Evolutionary conservation across 192 early-diverging fungal genomes (phyloP).

Genomic region (Backusella liffmaniae): DNA sequence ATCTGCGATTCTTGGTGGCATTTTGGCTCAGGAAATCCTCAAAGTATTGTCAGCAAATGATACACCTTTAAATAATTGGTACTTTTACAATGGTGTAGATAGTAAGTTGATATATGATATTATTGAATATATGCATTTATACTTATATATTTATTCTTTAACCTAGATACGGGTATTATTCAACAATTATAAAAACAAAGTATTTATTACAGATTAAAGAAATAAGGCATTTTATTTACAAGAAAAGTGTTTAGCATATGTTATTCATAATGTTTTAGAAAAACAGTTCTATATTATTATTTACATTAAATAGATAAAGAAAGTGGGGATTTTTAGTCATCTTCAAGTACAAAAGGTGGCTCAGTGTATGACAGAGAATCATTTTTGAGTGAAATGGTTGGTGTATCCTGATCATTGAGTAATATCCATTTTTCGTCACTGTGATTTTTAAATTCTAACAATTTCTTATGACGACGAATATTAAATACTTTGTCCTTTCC

Average conservation of each 20-base stretch:
- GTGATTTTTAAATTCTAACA: neutral
- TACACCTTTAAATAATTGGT: conserved; percentile 82
- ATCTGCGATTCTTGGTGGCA: conserved; percentile 85
- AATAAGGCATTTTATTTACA: neutral
- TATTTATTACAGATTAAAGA: neutral
- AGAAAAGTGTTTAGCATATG: neutral
- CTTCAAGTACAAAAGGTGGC: neutral
- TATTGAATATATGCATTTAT: neutral
- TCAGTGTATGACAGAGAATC: neutral
- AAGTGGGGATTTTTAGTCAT: neutral
- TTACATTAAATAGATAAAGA: neutral
- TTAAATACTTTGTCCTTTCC: neutral
- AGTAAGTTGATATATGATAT: conserved; percentile 36
- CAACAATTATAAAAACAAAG: neutral
- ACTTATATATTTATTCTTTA: neutral
- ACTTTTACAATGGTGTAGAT: conserved; percentile 63
- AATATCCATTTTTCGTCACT: neutral
- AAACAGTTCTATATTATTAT: neutral
- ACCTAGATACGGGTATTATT: neutral
- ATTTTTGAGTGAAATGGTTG: neutral
- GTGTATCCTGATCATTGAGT: neutral
- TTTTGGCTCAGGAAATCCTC: conserved; percentile 88
- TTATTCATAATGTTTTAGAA: neutral
- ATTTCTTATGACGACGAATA: neutral
- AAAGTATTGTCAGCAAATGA: conserved; percentile 83